A percentile compares a stretch with the other conserved stretches of the same genome.
phyloP scores from a whole-genome alignment of 352 stramenopile species.

The Thraustotheca clavata region DNA sequence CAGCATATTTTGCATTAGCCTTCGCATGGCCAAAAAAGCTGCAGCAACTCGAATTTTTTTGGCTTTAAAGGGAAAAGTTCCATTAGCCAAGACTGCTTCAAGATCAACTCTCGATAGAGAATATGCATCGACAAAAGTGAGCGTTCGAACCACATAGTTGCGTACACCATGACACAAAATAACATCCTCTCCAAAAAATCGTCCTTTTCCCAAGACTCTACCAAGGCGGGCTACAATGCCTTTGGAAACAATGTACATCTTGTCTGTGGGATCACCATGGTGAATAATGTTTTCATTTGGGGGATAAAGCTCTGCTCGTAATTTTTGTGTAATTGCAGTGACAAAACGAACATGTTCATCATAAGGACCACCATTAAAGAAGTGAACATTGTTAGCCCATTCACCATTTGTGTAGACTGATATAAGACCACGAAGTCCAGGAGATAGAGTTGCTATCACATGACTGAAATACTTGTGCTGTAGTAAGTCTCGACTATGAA shows the following conservation, averaged over 20 bases:
- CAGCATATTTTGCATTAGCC: slow-evolving; percentile 14
- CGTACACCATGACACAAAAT: slow-evolving; percentile 20
- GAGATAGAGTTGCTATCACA: slow-evolving; percentile 21
- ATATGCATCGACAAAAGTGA: slow-evolving; percentile 22
- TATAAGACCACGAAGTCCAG: slow-evolving; percentile 21
- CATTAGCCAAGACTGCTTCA: slow-evolving; percentile 13
- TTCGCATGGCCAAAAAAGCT: slow-evolving; percentile 1
- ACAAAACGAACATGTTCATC: slow-evolving; percentile 22
- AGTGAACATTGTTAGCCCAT: slow-evolving; percentile 23
- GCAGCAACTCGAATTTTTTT: slow-evolving; percentile 18
- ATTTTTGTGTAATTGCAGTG: slow-evolving; percentile 20
- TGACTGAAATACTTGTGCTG: slow-evolving; percentile 24
- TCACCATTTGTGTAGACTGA: slow-evolving; percentile 23
- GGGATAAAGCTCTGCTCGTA: slow-evolving; percentile 17
- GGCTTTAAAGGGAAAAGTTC: slow-evolving; percentile 20
- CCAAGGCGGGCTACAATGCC: slow-evolving; percentile 20
- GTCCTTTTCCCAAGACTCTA: slow-evolving; percentile 14
- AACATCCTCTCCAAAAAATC: slow-evolving; percentile 24
- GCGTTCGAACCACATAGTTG: slow-evolving; percentile 21
- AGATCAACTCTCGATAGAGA: slow-evolving; percentile 17
- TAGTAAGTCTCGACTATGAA: slow-evolving; percentile 19
- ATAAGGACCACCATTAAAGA: slow-evolving; percentile 22
- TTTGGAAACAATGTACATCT: slow-evolving; percentile 23
- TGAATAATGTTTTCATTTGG: slow-evolving; percentile 24
- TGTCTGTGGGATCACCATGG: slow-evolving; percentile 19